phyloP scores from a whole-genome alignment of 176 grass and related monocot species.

The Phoenix dactylifera region DNA sequence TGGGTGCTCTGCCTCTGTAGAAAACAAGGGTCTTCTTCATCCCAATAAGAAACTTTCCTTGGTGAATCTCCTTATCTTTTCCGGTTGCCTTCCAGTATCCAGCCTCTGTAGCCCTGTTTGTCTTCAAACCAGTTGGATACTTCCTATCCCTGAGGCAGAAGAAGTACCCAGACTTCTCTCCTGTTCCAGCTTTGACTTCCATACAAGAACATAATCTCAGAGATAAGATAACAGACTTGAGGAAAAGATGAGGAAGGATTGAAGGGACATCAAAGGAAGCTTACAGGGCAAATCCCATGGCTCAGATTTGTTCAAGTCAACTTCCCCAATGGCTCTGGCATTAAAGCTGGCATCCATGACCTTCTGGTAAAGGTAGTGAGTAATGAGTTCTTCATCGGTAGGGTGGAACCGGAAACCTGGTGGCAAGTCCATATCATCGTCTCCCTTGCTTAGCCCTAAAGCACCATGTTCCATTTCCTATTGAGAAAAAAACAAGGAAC shows the following conservation, averaged over 20 bases:
- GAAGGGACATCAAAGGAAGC: neutral
- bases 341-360: neutral
- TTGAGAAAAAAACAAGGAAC: too few relatives aligned
- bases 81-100: slow-evolving; percentile 19
- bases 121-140: slow-evolving; percentile 7
- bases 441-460: too few relatives aligned
- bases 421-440: neutral
- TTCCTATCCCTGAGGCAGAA: slow-evolving; percentile 15
- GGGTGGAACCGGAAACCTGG: slow-evolving; percentile 17
- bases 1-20: slow-evolving; percentile 12
- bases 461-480: too few relatives aligned
- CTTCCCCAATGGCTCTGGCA: slow-evolving; percentile 3
- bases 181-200: neutral
- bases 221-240: neutral
- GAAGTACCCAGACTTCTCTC: slow-evolving; percentile 12
- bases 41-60: neutral
- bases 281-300: slow-evolving; percentile 16
- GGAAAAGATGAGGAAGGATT: neutral
- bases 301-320: slow-evolving; percentile 7
- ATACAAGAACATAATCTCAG: too few relatives aligned
- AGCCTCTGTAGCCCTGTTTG: slow-evolving; percentile 11
- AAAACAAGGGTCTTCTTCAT: slow-evolving; percentile 16
- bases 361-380: slow-evolving; percentile 6
- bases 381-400: slow-evolving; percentile 11
- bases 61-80: slow-evolving; percentile 14